Base-by-base conservation (phyloP, 331 rosid species). In the Spiraea crenata region DNA sequence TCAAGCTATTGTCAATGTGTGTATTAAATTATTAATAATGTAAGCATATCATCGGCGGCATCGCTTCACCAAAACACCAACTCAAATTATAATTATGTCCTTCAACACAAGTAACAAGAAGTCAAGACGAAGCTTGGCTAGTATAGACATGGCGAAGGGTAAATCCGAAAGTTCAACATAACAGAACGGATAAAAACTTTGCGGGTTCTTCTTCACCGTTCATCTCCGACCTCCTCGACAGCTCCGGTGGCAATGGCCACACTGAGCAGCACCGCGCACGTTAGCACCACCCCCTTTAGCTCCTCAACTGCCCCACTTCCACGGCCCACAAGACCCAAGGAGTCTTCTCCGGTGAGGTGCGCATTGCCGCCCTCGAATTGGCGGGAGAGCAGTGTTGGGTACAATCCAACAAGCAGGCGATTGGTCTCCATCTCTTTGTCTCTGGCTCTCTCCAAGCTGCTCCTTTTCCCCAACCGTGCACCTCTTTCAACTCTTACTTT, bases 371-470 rank as follows among this genome's bases (percentile, higher is more conserved):
- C 95, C 12, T 77, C 74, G 31, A 67, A 67, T 73, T 74, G 96
- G 89, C 88, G 76, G 61, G 87, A 93, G 69, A 78, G 90, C n/a
- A n/a, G n/a, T n/a, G n/a, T n/a, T n/a, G n/a, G n/a, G n/a, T n/a
- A n/a, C n/a, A n/a, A n/a, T n/a, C n/a, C n/a, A n/a, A n/a, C n/a
- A n/a, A n/a, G n/a, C 40, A 79, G 97, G 60, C 95, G 96, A 40
- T 41, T 70, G 72, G 75, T 91, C 77, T 89, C 92, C 63, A 52
- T 90, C 66, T 80, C 97, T 73, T 73, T 89, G 63, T 77, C 91
- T 68, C 76, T 91, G 2, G 67, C 82, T 70, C 82, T 91, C 70
- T 83, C 91, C 3, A 85, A 69, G 66, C 62, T 86, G 40, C 57
- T 89, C 81, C 78, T 85, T 63, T 8, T 62, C 76, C 87, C 97